Percentiles rank a stretch among this genome's conserved stretches.
phyloP scores from a whole-genome alignment of 441 rosid species.

The Adansonia madagascariensis region DNA sequence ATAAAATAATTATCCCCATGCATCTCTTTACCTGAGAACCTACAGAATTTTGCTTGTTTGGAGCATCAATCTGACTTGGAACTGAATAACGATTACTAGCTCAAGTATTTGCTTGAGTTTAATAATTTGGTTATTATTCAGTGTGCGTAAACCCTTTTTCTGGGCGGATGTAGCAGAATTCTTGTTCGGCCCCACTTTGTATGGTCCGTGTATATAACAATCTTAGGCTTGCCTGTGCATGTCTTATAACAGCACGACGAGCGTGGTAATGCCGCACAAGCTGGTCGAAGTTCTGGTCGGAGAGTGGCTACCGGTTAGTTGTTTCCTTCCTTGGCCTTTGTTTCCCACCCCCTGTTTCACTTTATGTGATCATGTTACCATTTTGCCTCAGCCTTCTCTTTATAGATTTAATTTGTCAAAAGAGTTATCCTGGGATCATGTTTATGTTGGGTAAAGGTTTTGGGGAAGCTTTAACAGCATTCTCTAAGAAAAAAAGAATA shows the following conservation, averaged over 20 bases:
- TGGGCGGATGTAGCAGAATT: constrained; percentile 60
- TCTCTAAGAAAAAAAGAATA: background rate
- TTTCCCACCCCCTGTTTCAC: background rate
- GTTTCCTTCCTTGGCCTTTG: background rate
- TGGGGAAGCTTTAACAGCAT: background rate
- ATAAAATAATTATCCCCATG: background rate
- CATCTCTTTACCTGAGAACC: background rate
- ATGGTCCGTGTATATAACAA: constrained; percentile 64
- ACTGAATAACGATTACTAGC: constrained; percentile 27
- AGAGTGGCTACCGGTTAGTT: constrained; percentile 62
- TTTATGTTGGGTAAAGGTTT: background rate
- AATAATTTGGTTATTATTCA: constrained; percentile 48
- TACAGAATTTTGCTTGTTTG: constrained; percentile 6
- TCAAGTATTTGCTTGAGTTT: constrained; percentile 35
- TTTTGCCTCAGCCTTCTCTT: background rate
- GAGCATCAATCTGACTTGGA: constrained; percentile 20
- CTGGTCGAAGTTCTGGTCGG: constrained; percentile 59
- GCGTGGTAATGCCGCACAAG: constrained; percentile 62
- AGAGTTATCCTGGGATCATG: background rate
- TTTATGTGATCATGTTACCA: background rate
- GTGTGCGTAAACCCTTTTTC: constrained; percentile 49
- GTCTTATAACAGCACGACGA: constrained; percentile 91
- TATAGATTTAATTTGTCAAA: constrained; percentile 2
- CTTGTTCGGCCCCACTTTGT: constrained; percentile 48
- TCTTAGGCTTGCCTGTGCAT: constrained; percentile 84